phyloP scores from a whole-genome alignment of 768 basidiomycete genomes.

The Mycena olivaceomarginata region DNA sequence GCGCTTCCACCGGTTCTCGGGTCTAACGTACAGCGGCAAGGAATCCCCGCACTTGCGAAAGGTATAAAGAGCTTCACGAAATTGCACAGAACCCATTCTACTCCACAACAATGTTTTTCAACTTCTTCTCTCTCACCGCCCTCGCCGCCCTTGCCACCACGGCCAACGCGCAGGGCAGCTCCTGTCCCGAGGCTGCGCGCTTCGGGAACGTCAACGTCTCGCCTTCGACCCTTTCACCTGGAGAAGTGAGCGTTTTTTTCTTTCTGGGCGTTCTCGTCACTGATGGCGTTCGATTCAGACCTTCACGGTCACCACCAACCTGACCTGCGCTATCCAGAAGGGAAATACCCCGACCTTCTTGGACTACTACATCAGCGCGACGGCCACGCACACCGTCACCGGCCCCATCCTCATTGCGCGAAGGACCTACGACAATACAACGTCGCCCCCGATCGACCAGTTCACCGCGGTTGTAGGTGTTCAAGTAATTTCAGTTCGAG shows the following conservation, averaged over 20 bases:
- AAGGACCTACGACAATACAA: conserved; percentile 33
- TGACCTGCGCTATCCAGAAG: conserved; percentile 41
- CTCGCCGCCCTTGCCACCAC: conserved; percentile 1
- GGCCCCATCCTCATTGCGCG: conserved; percentile 39
- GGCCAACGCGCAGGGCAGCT: conserved; percentile 15
- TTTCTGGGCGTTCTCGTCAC: neutral
- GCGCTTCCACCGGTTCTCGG: no score
- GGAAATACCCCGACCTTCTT: conserved; percentile 42
- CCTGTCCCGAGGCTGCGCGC: conserved; percentile 33
- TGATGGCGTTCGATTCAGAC: neutral
- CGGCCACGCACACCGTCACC: neutral
- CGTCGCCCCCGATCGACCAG: conserved; percentile 27
- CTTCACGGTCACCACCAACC: conserved; percentile 36
- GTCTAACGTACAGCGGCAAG: no score
- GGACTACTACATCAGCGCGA: conserved; percentile 35
- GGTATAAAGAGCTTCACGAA: neutral
- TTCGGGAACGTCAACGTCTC: conserved; percentile 32
- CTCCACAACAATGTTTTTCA: conserved; percentile 1
- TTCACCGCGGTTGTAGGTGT: conserved; percentile 31
- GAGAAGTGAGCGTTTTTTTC: conserved; percentile 2
- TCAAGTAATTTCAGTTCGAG: neutral
- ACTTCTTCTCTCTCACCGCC: conserved; percentile 4
- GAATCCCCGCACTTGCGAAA: no score
- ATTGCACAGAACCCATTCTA: neutral
- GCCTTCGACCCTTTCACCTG: conserved; percentile 36